These are phyloP conservation scores for Heterobasidion occidentale DNA, from an alignment of 1,284 basidiomycete species.

Conservation along the genomic window DNA sequence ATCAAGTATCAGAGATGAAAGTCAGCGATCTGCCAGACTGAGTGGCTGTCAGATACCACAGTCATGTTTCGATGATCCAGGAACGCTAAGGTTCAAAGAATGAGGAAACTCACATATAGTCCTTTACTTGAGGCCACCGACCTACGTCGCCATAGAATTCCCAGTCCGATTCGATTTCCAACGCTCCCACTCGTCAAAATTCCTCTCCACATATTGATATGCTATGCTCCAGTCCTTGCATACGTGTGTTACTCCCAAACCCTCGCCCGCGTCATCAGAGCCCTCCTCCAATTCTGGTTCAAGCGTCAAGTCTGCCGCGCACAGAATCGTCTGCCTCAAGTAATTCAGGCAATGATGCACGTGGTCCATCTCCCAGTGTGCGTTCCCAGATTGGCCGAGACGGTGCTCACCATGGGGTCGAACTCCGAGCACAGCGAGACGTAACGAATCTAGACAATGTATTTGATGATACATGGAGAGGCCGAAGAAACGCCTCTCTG, in stretches of 20 bases:
- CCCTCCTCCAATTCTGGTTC: neutral
- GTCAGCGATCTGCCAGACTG: too few relatives aligned
- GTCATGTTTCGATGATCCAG: too few relatives aligned
- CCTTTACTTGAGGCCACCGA: neutral
- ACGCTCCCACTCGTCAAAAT: neutral
- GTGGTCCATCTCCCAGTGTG: slow-evolving; percentile 8
- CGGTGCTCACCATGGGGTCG: slow-evolving; percentile 4
- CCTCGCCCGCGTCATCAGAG: neutral
- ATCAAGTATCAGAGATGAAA: too few relatives aligned
- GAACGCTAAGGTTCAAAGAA: neutral
- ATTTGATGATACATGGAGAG: slow-evolving; percentile 30
- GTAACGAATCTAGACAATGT: slow-evolving; percentile 27
- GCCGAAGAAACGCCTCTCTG: slow-evolving; percentile 20
- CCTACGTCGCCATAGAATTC: neutral
- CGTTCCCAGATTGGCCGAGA: slow-evolving; percentile 3
- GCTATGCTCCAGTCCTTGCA: neutral
- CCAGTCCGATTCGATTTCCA: neutral
- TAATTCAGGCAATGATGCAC: slow-evolving; percentile 2
- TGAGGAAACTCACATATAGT: neutral
- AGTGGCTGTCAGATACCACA: too few relatives aligned
- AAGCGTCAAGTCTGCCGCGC: neutral
- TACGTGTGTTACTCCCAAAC: neutral
- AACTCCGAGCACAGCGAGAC: slow-evolving; percentile 17
- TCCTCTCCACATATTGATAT: neutral
- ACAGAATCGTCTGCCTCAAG: neutral